phyloP scores from a whole-genome alignment of 192 early-diverging fungal species.

The Rhizoclosmatium sp. region DNA sequence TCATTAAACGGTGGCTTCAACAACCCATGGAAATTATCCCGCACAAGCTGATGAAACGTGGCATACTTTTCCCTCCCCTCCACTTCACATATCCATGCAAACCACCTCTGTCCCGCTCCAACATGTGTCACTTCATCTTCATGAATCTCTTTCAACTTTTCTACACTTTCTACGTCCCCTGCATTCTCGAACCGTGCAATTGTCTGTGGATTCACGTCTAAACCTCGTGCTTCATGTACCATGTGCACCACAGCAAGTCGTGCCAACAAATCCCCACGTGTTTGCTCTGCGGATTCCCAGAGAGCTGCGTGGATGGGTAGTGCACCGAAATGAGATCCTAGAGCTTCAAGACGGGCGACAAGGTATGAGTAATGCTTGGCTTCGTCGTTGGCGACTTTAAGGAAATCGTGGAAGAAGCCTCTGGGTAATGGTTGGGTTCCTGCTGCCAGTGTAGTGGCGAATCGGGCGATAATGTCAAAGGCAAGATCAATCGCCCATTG shows the following conservation, averaged over 20 bases:
- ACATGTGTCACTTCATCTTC: slow-evolving; percentile 61
- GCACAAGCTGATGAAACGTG: slow-evolving; percentile 54
- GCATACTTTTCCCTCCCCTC: slow-evolving; percentile 48
- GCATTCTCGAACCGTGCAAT: slow-evolving; percentile 65
- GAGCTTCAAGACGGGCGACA: slow-evolving; percentile 52
- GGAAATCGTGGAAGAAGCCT: slow-evolving; percentile 49
- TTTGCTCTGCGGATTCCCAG: slow-evolving; percentile 74
- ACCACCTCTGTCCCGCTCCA: slow-evolving; percentile 64
- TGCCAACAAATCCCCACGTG: slow-evolving; percentile 52
- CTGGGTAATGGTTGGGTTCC: background rate
- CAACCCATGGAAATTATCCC: slow-evolving; percentile 58
- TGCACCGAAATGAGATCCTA: slow-evolving; percentile 62
- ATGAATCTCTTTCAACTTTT: slow-evolving; percentile 63
- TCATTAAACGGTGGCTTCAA: slow-evolving; percentile 75
- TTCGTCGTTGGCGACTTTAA: slow-evolving; percentile 67
- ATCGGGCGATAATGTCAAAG: slow-evolving; percentile 71
- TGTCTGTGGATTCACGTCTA: slow-evolving; percentile 74
- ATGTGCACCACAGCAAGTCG: slow-evolving; percentile 72
- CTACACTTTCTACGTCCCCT: slow-evolving; percentile 61
- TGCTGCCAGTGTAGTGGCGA: slow-evolving; percentile 12
- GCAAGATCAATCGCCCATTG: slow-evolving; percentile 78
- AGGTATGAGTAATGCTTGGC: slow-evolving; percentile 69
- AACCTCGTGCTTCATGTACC: slow-evolving; percentile 74
- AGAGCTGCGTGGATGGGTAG: slow-evolving; percentile 66
- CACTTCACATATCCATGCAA: slow-evolving; percentile 54